These are phyloP conservation scores for Acanthochlamys bracteata DNA, from an alignment of 106 monocot species.

Conservation along the genomic window DNA sequence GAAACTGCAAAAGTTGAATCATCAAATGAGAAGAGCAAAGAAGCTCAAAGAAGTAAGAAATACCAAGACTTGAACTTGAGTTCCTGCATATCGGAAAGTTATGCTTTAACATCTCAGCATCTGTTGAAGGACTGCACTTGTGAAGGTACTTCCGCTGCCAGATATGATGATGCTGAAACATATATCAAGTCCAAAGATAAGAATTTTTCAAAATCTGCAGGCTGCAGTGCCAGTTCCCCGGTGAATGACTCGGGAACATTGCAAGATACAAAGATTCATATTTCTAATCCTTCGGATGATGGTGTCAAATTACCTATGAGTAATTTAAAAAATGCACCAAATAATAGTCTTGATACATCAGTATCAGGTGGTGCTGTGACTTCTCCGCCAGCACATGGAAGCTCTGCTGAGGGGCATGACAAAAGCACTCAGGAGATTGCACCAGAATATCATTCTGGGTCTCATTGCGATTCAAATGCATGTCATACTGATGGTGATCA, in stretches of 20 bases:
- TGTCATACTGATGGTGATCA: constrained; percentile 28
- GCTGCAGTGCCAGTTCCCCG: not conserved
- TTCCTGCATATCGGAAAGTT: not conserved
- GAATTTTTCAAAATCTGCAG: not conserved
- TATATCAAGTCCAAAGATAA: constrained; percentile 11
- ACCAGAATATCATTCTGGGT: constrained; percentile 16
- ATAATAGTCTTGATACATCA: not conserved
- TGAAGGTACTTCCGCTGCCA: not conserved
- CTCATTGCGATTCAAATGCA: constrained; percentile 18
- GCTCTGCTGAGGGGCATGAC: constrained; percentile 7
- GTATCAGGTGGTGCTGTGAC: not conserved
- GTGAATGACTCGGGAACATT: not conserved
- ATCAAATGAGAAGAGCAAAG: not conserved
- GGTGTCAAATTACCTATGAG: not conserved
- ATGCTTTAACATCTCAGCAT: not conserved
- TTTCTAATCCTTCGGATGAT: not conserved
- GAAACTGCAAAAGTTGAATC: constrained; percentile 5
- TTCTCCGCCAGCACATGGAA: constrained; percentile 2
- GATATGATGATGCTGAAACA: constrained; percentile 6
- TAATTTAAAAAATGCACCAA: not conserved
- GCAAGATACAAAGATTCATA: not conserved
- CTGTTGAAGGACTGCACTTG: not conserved
- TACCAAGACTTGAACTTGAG: not conserved
- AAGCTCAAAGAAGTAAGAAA: constrained; percentile 1
- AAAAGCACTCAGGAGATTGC: constrained; percentile 11